phyloP scores from a whole-genome alignment of 768 basidiomycete species.

The Amanita polypyramis region DNA sequence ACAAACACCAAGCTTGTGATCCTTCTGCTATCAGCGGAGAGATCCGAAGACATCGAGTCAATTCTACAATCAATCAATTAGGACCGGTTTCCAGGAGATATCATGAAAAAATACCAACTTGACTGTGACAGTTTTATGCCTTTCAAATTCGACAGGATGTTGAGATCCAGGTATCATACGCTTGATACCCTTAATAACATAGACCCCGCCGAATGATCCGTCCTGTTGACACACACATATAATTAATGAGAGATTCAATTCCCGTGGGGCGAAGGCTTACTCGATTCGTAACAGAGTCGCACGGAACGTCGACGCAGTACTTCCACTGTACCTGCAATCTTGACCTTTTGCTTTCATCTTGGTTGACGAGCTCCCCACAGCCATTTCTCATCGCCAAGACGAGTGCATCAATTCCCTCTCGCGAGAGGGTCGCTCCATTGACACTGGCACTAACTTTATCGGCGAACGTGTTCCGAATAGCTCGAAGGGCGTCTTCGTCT shows the following conservation, averaged over 20 bases:
- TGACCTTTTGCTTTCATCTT: not conserved
- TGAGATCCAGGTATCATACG: slow-evolving; percentile 24
- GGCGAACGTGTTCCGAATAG: slow-evolving; percentile 36
- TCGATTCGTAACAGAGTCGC: slow-evolving; percentile 27
- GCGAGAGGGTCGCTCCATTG: slow-evolving; percentile 32
- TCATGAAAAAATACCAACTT: slow-evolving; percentile 23
- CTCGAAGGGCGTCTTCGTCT: slow-evolving; percentile 30
- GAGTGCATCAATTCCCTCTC: slow-evolving; percentile 28
- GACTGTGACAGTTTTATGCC: slow-evolving; percentile 42
- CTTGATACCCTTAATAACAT: slow-evolving; percentile 39
- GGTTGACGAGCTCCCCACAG: slow-evolving; percentile 10
- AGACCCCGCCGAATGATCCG: slow-evolving; percentile 40
- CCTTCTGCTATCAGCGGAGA: slow-evolving; percentile 28
- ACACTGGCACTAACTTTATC: slow-evolving; percentile 26
- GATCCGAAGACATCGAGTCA: slow-evolving; percentile 10
- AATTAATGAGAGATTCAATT: slow-evolving; percentile 1
- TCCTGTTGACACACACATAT: slow-evolving; percentile 20
- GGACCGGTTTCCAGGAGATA: not conserved
- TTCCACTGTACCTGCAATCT: slow-evolving; percentile 38
- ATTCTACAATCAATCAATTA: slow-evolving; percentile 12
- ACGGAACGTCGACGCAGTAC: slow-evolving; percentile 32
- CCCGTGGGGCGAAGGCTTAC: slow-evolving; percentile 20
- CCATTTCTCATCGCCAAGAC: slow-evolving; percentile 31
- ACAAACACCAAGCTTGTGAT: slow-evolving; percentile 40
- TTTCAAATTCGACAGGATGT: slow-evolving; percentile 26